Evolutionary conservation across 2,329 filamentous ascomycete species (phyloP).

Genomic region (Phaeoacremonium minimum): DNA sequence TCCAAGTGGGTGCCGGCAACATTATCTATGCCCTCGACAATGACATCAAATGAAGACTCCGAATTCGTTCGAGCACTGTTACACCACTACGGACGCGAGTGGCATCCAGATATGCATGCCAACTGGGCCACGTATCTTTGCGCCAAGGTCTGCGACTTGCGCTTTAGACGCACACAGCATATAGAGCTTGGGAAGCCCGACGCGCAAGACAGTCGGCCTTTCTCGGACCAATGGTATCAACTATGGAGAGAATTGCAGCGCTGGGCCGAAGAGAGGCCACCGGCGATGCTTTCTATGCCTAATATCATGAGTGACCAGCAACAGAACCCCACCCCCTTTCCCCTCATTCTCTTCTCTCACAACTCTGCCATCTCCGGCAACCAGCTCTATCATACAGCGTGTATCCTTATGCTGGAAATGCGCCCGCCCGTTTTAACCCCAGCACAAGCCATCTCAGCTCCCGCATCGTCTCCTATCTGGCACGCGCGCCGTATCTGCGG

Average conservation of each 20-base stretch:
- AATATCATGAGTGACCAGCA: no score
- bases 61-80: slow-evolving; percentile 27
- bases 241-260: slow-evolving; percentile 45
- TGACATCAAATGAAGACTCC: no score
- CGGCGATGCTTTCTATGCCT: no score
- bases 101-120: slow-evolving; percentile 49
- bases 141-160: slow-evolving; percentile 45
- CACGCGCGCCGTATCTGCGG: slow-evolving; percentile 47
- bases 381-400: slow-evolving; percentile 49
- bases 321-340: slow-evolving; percentile 37
- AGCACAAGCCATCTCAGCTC: slow-evolving; percentile 22
- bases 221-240: slow-evolving; percentile 35
- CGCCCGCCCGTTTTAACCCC: slow-evolving; percentile 33
- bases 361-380: slow-evolving; percentile 49
- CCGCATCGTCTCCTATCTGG: slow-evolving; percentile 36
- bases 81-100: slow-evolving; percentile 26
- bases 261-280: slow-evolving; percentile 41
- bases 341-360: slow-evolving; percentile 44
- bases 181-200: slow-evolving; percentile 42
- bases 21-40: no score
- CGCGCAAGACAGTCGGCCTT: slow-evolving; percentile 32
- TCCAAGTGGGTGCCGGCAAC: slow-evolving; percentile 40
- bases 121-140: slow-evolving; percentile 56
- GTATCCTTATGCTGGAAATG: slow-evolving; percentile 44
- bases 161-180: no score